Base-by-base conservation (phyloP, 1,139 yeast genomes). In the Debaryomyces sp. region DNA sequence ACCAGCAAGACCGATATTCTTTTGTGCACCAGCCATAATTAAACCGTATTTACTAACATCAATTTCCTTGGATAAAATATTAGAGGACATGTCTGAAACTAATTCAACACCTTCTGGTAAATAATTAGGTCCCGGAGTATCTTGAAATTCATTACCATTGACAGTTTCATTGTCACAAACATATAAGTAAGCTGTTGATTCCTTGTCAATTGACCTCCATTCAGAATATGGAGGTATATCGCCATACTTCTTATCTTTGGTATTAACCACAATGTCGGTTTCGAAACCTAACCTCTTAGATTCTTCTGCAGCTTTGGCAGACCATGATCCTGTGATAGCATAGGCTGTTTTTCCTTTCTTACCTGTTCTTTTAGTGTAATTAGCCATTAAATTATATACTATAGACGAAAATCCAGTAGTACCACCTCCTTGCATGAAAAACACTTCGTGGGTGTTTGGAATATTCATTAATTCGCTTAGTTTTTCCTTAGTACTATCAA, bases 151-250 rank as follows among this genome's bases (percentile, higher is more conserved):
- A 45, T 85, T 89, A 49, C 99, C 99, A 63, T 89, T 82, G 37
- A 94, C 98, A 6, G 99, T 94, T 71, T 94, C 99, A 66, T 94
- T 94, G 67, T 94, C 99, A 71, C 98, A 92, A 59, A 87, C 81
- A 68, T 90, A 94, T 50, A 92, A 83, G 63, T 85, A 94, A 2
- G 97, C 91, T 32, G 91, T 84, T 46, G 84, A 79, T 46, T 78
- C 67, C 39, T 61, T 57, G 43, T 62, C 68, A 46, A 76, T 64
- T 21, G 77, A 74, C 47, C 65, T 63, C 96, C 96, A 89, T 54
- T 80, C 75, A 6, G 80, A 73, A 55, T 80, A 78, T 13, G 82
- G 76, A 32, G 97, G 96, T 56, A 92, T 85, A 29, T 75, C 75
- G 30, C 85, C 84, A 62, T 71, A 91, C 55, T 84, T 83, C 48